Evolutionary conservation across 805 yeast genomes (phyloP).

Genomic region (Saccharomycopsis javanensis): DNA sequence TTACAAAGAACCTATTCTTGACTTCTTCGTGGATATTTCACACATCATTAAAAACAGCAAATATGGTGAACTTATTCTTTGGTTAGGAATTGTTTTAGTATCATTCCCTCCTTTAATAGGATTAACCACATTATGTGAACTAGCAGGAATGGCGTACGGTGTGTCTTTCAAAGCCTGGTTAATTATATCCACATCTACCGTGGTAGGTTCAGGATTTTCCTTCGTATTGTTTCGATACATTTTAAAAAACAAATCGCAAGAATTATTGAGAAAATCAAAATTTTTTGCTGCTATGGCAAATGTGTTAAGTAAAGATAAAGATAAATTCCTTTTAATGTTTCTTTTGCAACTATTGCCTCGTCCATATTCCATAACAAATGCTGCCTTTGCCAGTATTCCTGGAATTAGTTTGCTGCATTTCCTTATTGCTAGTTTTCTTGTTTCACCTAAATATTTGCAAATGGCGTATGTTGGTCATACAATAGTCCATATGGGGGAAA

Average conservation of each 20-base stretch:
- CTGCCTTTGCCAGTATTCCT: constrained; percentile 84
- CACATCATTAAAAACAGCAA: constrained; percentile 34
- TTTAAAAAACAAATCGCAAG: constrained; percentile 46
- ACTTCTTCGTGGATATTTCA: constrained; percentile 33
- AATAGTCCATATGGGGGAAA: constrained; percentile 57
- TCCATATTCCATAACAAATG: constrained; percentile 87
- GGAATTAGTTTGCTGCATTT: constrained; percentile 55
- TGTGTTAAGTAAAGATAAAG: constrained; percentile 54
- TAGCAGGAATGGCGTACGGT: constrained; percentile 79
- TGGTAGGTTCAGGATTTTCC: constrained; percentile 65
- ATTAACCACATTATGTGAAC: constrained; percentile 54
- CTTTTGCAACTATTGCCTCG: constrained; percentile 81
- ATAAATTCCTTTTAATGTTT: constrained; percentile 55
- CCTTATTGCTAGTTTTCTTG: constrained; percentile 57
- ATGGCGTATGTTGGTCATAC: constrained; percentile 73
- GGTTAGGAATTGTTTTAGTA: constrained; percentile 47
- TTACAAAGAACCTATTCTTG: constrained; percentile 21
- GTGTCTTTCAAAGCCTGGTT: constrained; percentile 68
- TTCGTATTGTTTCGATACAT: constrained; percentile 57
- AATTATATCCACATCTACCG: constrained; percentile 55
- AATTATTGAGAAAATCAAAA: constrained; percentile 50
- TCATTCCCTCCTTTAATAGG: constrained; percentile 91
- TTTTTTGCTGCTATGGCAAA: constrained; percentile 66
- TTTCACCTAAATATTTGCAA: constrained; percentile 75
- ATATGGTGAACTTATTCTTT: constrained; percentile 38